Base-by-base conservation (phyloP, 148 eudicot genomes). In the Cornus suecica region DNA sequence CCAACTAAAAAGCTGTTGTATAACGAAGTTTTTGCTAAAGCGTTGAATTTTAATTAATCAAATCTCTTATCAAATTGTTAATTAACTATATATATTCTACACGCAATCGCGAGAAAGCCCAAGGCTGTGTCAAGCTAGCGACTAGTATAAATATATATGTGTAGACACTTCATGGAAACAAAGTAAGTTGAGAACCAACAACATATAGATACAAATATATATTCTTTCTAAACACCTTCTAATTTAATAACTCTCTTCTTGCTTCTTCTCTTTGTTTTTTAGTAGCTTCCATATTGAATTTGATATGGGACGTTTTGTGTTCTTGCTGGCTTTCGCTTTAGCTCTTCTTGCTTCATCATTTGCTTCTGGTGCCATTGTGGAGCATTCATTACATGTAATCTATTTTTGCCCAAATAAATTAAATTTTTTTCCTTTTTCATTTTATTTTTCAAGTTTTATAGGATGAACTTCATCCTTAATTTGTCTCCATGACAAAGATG, bases 351-450 rank as follows among this genome's bases (percentile, higher is more conserved):
- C 63, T 69, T 68, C 80, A 1, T 75, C 80, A 15, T 20, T 62
- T 66, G 70, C 80, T 23, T 45, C 82, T n/a, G 82, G 80, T n/a
- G 80, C 70, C 2, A 61, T 75, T 65, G 82, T 83, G 29, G 82
- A 83, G 74, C 79, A 79, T 56, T 66, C 85, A 23, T 83, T 83
- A 60, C 79, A 83, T 61, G 85, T 83, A 83, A 69, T 31, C 56
- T 51, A 41, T 16, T 22, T 8, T 58, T 58, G 7, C 62, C 25
- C 58, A 52, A 14, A 3, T 1, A 1, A 54, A 16, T 18, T 58
- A 0, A 58, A 5, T 58, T 58, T 58, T 58, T 58, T 58, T 58
- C 24, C 25, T 4, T 16, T 56, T 56, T 56, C n/a, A n/a, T n/a
- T n/a, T n/a, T n/a, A n/a, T n/a, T n/a, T n/a, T n/a, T n/a, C n/a